These are phyloP conservation scores for Diaporthe sp. DNA, from an alignment of 2,329 filamentous ascomycete genomes.

Conservation along the genomic window DNA sequence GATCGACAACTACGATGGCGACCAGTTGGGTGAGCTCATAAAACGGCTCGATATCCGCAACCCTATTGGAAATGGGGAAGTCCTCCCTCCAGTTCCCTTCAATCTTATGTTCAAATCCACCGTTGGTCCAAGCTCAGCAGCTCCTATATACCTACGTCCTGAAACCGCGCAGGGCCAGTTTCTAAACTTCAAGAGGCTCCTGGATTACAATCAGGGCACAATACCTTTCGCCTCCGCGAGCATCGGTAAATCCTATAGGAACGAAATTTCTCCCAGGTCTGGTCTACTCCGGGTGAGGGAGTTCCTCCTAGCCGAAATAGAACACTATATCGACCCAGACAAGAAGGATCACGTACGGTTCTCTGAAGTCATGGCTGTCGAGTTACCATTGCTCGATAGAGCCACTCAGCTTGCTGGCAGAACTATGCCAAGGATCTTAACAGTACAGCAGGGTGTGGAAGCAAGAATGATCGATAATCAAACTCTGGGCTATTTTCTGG, in stretches of 20 bases:
- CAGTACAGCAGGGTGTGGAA: slow-evolving; percentile 89
- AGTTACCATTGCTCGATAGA: slow-evolving; percentile 87
- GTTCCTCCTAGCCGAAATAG: slow-evolving; percentile 99
- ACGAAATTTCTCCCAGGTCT: slow-evolving; percentile 94
- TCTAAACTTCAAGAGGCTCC: slow-evolving; percentile 94
- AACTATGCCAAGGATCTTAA: slow-evolving; percentile 79
- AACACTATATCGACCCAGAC: slow-evolving; percentile 96
- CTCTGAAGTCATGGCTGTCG: slow-evolving; percentile 83
- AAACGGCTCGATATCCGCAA: slow-evolving; percentile 93
- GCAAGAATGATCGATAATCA: slow-evolving; percentile 93
- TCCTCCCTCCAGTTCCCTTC: slow-evolving; percentile 88
- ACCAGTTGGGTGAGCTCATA: slow-evolving; percentile 89
- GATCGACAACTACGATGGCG: slow-evolving; percentile 95
- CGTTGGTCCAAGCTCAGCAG: slow-evolving; percentile 92
- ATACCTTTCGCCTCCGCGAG: slow-evolving; percentile 98
- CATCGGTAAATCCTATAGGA: slow-evolving; percentile 97
- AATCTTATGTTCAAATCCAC: slow-evolving; percentile 99
- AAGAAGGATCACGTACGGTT: slow-evolving; percentile 96
- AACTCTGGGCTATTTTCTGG: slow-evolving; percentile 97
- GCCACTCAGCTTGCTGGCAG: slow-evolving; percentile 89
- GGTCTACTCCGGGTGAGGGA: slow-evolving; percentile 95
- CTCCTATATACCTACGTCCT: slow-evolving; percentile 87
- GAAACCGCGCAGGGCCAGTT: slow-evolving; percentile 99
- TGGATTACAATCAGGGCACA: slow-evolving; percentile 93
- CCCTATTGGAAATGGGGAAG: slow-evolving; percentile 81